phyloP scores from a whole-genome alignment of 805 yeast genomes.

The Ogataea methylovora region DNA sequence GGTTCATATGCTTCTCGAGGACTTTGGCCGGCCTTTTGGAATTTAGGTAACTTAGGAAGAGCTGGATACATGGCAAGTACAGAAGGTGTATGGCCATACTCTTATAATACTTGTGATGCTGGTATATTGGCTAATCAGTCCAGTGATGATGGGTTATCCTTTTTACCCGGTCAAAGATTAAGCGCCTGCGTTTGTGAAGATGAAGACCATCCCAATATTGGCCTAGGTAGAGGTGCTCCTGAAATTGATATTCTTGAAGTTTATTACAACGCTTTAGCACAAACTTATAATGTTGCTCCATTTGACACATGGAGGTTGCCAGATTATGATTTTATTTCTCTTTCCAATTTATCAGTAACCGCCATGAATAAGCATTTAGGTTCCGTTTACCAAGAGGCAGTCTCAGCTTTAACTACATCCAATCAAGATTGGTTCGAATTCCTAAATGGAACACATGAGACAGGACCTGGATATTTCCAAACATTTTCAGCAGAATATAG shows the following conservation, averaged over 20 bases:
- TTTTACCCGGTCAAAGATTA: slow-evolving; percentile 77
- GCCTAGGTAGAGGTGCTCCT: slow-evolving; percentile 90
- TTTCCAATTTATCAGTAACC: slow-evolving; percentile 63
- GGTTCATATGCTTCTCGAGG: slow-evolving; percentile 75
- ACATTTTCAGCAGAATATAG: slow-evolving; percentile 29
- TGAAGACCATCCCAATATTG: slow-evolving; percentile 82
- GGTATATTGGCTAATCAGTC: slow-evolving; percentile 95
- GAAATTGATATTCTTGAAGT: slow-evolving; percentile 92
- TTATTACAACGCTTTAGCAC: slow-evolving; percentile 76
- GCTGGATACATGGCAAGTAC: slow-evolving; percentile 85
- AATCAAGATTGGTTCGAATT: slow-evolving; percentile 79
- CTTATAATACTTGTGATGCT: slow-evolving; percentile 81
- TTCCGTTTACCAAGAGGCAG: slow-evolving; percentile 91
- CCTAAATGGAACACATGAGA: neutral
- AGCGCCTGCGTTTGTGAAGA: slow-evolving; percentile 73
- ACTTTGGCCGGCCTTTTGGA: slow-evolving; percentile 96
- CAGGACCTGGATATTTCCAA: slow-evolving; percentile 18
- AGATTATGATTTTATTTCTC: slow-evolving; percentile 71
- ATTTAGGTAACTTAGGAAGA: slow-evolving; percentile 87
- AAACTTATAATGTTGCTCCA: slow-evolving; percentile 90
- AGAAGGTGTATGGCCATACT: slow-evolving; percentile 94
- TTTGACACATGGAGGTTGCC: slow-evolving; percentile 92
- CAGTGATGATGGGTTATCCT: slow-evolving; percentile 81
- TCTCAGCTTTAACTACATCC: slow-evolving; percentile 74
- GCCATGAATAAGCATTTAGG: slow-evolving; percentile 85